Evolutionary conservation across 441 rosid genomes (phyloP).

Genomic region (Gossypium schwendimanii): DNA sequence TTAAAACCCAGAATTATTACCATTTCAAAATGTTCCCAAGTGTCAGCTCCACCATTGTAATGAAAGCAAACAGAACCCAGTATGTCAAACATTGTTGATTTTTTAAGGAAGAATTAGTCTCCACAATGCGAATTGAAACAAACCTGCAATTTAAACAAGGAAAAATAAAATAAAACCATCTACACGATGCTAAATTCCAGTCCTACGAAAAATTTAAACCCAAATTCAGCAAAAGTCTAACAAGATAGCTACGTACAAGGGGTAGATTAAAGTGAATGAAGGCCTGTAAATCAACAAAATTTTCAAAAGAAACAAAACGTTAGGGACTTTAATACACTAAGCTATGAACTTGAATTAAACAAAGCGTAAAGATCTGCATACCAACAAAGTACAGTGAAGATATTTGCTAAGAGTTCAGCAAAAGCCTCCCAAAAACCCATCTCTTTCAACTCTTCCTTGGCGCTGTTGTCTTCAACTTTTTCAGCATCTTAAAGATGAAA

Average conservation of each 20-base stretch:
- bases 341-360: not conserved
- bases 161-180: not conserved
- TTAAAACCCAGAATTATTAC: conserved; percentile 8
- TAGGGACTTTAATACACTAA: not conserved
- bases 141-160: not conserved
- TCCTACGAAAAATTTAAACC: not conserved
- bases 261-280: conserved; percentile 18
- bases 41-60: conserved; percentile 20
- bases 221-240: not conserved
- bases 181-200: not conserved
- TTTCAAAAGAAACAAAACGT: not conserved
- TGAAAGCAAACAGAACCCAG: conserved; percentile 31
- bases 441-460: not conserved
- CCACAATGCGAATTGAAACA: conserved; percentile 22
- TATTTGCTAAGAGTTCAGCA: not conserved
- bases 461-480: not conserved
- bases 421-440: conserved; percentile 19
- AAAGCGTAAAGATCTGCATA: not conserved
- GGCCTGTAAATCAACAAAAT: conserved; percentile 16
- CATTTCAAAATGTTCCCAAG: conserved; percentile 16
- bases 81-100: conserved; percentile 31
- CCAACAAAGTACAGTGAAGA: conserved; percentile 25
- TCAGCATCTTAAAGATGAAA: not conserved
- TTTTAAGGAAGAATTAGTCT: conserved; percentile 20
- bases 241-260: conserved; percentile 14